These are phyloP conservation scores for Malus hybrid DNA, from an alignment of 331 rosid genomes.

Conservation along the genomic window DNA sequence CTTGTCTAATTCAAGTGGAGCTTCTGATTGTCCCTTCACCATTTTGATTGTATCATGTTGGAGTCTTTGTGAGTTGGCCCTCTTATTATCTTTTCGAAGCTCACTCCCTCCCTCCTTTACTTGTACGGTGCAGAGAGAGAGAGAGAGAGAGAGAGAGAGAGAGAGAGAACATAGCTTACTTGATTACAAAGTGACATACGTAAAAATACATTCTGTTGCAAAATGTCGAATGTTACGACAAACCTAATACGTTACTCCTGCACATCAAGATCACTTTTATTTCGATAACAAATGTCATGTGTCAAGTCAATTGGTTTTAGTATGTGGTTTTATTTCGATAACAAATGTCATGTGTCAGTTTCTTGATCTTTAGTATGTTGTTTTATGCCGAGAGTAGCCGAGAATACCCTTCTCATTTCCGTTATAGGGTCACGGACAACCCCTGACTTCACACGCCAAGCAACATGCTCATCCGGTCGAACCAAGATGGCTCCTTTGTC, in stretches of 20 bases:
- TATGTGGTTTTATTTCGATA: neutral
- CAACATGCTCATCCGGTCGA: slow-evolving; percentile 83
- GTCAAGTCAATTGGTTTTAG: too few species aligned
- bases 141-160: too few species aligned
- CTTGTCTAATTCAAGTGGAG: neutral
- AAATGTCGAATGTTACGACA: neutral
- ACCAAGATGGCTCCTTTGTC: slow-evolving; percentile 65
- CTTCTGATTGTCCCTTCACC: neutral
- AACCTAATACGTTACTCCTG: neutral
- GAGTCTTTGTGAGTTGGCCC: neutral
- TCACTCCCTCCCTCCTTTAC: too few species aligned
- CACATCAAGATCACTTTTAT: neutral
- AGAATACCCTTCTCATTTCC: slow-evolving; percentile 32
- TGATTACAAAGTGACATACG: neutral
- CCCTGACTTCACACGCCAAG: slow-evolving; percentile 49
- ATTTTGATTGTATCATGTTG: neutral
- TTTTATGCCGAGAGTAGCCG: slow-evolving; percentile 15
- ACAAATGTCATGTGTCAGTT: neutral
- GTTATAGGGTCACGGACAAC: slow-evolving; percentile 17
- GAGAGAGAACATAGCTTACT: neutral
- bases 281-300: too few species aligned
- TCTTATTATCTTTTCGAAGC: too few species aligned
- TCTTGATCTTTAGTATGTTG: neutral
- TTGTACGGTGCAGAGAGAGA: too few species aligned
- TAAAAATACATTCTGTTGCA: neutral